A percentile compares a stretch with the other conserved stretches of the same genome.
Evolutionary conservation across 768 basidiomycete species (phyloP).

Genomic region (Floccularia luteovirens): DNA sequence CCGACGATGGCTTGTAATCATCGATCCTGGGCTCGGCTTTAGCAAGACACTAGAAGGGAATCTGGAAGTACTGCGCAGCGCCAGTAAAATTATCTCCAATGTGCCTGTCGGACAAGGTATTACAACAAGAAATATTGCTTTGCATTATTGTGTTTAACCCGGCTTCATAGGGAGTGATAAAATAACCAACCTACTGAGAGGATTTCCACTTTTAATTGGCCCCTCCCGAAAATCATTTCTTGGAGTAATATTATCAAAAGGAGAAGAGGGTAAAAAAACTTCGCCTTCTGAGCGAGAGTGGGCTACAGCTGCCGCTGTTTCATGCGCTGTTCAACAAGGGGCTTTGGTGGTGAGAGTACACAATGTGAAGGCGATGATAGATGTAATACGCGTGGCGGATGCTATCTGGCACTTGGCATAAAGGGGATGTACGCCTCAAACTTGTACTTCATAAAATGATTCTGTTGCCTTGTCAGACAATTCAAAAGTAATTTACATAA

Average conservation of each 20-base stretch:
- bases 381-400: constrained; percentile 63
- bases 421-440: not conserved
- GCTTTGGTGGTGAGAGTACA: constrained; percentile 77
- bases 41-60: constrained; percentile 81
- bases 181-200: constrained; percentile 39
- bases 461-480: not conserved
- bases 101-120: constrained; percentile 19
- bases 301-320: constrained; percentile 75
- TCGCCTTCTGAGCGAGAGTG: constrained; percentile 59
- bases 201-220: constrained; percentile 68
- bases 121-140: constrained; percentile 5
- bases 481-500: too few species aligned
- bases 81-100: constrained; percentile 37
- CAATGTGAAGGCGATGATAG: constrained; percentile 64
- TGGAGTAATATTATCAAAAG: constrained; percentile 50
- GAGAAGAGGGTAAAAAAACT: constrained; percentile 45
- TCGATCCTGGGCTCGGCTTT: constrained; percentile 93
- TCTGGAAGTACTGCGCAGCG: constrained; percentile 52
- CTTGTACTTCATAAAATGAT: not conserved
- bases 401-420: constrained; percentile 37
- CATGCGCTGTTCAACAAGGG: constrained; percentile 69
- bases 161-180: constrained; percentile 8
- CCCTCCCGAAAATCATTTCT: constrained; percentile 82
- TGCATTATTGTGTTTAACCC: constrained; percentile 2
- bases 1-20: constrained; percentile 80